Conservation (phyloP, 306 rosid genomes). For the Citrullus mucosospermus region DNA sequence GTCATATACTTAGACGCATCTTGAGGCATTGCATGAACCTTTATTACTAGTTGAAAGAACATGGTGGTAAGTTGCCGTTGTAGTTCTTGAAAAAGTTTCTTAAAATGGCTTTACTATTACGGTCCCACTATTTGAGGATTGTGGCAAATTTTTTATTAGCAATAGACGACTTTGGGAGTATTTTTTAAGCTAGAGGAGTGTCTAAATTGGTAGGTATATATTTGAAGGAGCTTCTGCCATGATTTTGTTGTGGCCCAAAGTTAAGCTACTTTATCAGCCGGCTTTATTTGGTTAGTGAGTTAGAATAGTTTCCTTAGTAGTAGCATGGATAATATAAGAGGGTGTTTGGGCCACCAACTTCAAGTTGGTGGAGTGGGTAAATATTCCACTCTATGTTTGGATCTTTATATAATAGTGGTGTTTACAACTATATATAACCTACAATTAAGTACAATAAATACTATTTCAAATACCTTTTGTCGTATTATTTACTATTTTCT, state of each 20-base stretch:
- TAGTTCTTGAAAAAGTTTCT: not conserved
- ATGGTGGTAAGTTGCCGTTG: not conserved
- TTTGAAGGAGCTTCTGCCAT: not conserved
- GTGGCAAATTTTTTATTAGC: not conserved
- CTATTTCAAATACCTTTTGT: too few species aligned
- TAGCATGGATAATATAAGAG: too few species aligned
- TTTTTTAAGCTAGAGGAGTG: not conserved
- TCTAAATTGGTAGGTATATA: not conserved
- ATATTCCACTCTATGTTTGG: too few species aligned
- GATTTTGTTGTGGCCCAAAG: not conserved
- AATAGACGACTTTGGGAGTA: not conserved
- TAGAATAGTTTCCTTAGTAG: not conserved
- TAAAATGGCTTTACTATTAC: not conserved
- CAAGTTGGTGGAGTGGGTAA: too few species aligned
- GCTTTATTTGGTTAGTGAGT: not conserved
- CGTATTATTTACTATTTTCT: too few species aligned
- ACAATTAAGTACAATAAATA: too few species aligned
- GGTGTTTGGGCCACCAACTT: too few species aligned
- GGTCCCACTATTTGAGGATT: not conserved
- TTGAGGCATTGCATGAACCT: not conserved
- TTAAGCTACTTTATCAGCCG: not conserved
- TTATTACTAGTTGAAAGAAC: not conserved
- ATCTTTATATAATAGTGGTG: too few species aligned
- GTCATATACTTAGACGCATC: not conserved
- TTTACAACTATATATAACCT: too few species aligned